Conservation (phyloP, 805 yeast genomes). For the Lachancea meyersii region DNA sequence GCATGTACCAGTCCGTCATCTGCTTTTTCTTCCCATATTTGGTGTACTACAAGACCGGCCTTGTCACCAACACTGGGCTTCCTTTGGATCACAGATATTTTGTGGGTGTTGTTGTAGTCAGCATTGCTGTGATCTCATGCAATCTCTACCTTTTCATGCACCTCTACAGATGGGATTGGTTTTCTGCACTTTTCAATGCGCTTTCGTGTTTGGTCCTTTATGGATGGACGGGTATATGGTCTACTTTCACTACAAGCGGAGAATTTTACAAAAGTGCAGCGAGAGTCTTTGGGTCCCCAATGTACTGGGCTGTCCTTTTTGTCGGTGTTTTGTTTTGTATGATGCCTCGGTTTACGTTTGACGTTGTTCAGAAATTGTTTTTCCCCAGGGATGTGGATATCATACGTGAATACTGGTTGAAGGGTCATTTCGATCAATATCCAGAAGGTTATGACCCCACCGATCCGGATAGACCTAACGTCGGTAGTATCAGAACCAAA, state of each 20-base stretch:
- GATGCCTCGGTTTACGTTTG: conserved; percentile 61
- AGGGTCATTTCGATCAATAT: conserved; percentile 62
- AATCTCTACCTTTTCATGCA: conserved; percentile 59
- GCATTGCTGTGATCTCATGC: conserved; percentile 62
- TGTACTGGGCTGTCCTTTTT: conserved; percentile 63
- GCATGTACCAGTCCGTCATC: conserved; percentile 65
- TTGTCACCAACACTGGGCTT: conserved; percentile 49
- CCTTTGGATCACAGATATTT: conserved; percentile 64
- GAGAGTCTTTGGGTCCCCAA: conserved; percentile 51
- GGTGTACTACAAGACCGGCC: conserved; percentile 38
- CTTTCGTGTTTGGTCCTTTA: conserved; percentile 56
- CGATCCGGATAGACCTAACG: conserved; percentile 56
- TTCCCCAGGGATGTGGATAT: conserved; percentile 67
- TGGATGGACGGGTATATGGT: conserved; percentile 81
- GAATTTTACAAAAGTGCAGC: conserved; percentile 66
- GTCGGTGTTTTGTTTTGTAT: conserved; percentile 60
- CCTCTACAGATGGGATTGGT: conserved; percentile 80
- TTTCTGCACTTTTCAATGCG: conserved; percentile 47
- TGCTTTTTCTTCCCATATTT: conserved; percentile 71
- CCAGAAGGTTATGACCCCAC: conserved; percentile 74
- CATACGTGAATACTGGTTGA: conserved; percentile 59
- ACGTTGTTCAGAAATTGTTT: conserved; percentile 46
- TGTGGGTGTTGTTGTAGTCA: conserved; percentile 62
- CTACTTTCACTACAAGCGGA: conserved; percentile 44
- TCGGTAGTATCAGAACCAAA: conserved; percentile 40